A percentile compares a stretch with the other conserved stretches of the same genome.
phyloP scores from a whole-genome alignment of 306 rosid genomes.

The Casuarina glauca region DNA sequence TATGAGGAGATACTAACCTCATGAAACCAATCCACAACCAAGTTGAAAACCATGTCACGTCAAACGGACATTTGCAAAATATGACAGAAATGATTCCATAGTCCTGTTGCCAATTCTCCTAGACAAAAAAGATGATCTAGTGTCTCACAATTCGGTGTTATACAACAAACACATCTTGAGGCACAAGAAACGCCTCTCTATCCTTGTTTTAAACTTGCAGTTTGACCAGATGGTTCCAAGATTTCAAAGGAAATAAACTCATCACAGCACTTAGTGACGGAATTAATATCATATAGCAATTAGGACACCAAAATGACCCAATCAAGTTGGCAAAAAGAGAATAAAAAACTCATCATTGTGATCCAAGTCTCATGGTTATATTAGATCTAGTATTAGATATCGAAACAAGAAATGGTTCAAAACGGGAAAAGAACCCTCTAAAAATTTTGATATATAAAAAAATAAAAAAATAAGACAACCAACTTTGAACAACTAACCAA shows the following conservation, averaged over 20 bases:
- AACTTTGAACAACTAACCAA: not conserved
- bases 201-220: not conserved
- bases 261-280: not conserved
- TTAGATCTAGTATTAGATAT: not conserved
- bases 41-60: no score
- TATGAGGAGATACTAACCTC: no score
- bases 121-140: no score
- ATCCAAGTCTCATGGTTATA: not conserved
- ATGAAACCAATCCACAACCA: no score
- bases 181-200: not conserved
- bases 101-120: no score
- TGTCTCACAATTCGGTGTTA: no score
- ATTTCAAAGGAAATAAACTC: not conserved
- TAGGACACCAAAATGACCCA: not conserved
- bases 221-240: not conserved
- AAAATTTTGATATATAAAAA: no score
- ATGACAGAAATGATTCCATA: no score
- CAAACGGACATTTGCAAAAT: no score
- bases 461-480: not conserved
- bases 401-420: not conserved
- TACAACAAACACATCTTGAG: no score
- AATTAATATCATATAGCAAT: not conserved
- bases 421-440: no score
- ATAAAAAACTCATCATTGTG: not conserved
- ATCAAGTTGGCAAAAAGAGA: not conserved